Conservation (phyloP, 176 grass and related monocot genomes). For the Cenchrus fungigraminus region DNA sequence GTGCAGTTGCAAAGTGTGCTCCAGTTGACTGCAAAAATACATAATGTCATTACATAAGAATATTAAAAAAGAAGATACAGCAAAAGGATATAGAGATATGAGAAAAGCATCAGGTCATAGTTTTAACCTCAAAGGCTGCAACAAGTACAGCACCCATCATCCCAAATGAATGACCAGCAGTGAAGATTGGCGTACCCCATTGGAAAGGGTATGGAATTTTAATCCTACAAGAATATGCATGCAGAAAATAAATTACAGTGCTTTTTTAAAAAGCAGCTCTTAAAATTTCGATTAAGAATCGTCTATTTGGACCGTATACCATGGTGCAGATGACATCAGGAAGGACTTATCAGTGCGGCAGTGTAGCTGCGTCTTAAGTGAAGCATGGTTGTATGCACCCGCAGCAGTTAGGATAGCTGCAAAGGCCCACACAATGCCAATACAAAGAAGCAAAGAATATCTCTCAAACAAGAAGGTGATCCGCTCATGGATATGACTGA, state of each 20-base stretch:
- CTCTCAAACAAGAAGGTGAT: conserved; percentile 71
- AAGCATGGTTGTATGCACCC: conserved; percentile 88
- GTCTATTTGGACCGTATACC: conserved; percentile 65
- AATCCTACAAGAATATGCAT: conserved; percentile 68
- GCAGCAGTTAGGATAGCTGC: conserved; percentile 94
- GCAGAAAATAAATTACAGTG: conserved; percentile 30
- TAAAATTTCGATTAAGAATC: conserved; percentile 15
- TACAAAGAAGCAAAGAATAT: conserved; percentile 82
- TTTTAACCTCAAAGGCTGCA: conserved; percentile 84
- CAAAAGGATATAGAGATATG: background rate
- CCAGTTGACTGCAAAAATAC: conserved; percentile 76
- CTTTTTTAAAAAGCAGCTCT: conserved; percentile 6
- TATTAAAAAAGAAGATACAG: conserved; percentile 23
- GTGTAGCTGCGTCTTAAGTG: conserved; percentile 77
- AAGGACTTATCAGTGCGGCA: conserved; percentile 83
- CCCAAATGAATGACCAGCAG: conserved; percentile 92
- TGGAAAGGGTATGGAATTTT: conserved; percentile 93
- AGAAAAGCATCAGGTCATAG: conserved; percentile 14
- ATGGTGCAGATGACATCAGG: conserved; percentile 91
- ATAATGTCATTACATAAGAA: conserved; percentile 32
- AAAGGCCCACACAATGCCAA: conserved; percentile 87
- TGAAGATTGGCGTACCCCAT: conserved; percentile 93
- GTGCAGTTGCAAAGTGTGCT: conserved; percentile 85
- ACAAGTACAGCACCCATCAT: conserved; percentile 99
- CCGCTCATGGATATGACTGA: conserved; percentile 50